Evolutionary conservation across 306 rosid species (phyloP), one percentile per base, ranked within the genome.

Genomic region (Fragaria ananassa): DNA sequence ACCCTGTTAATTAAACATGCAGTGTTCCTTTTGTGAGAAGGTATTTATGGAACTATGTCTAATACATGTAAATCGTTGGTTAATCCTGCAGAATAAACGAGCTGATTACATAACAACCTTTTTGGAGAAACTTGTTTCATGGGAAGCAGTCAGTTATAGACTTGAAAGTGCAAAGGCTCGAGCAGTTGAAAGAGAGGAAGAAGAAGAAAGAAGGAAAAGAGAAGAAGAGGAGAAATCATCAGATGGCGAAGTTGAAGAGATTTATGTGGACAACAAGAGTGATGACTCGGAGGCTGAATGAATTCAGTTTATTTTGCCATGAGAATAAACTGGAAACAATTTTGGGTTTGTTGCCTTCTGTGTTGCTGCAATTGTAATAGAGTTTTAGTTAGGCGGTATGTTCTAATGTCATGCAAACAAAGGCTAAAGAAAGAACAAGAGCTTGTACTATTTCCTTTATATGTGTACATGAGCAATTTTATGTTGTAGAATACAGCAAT

Each of bases 101-200:
- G 78, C 75, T 5, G 91, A 89, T 68, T 94, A 90, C 85, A 82
- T 94, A 76, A 82, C 96, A 7, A 67, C 84, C 80, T 92, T 90
- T 81, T 19, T 89, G 78, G 89, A 91, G 74, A 90, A 91, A 77
- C 97, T 94, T 21, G 91, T 94, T 49, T 90, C 96, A 51, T 94
- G 97, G 98, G 98, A 90, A 39, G 83, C 87, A 15, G 97, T 85
- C 68, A 87, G 89, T 81, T 79, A 76, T 37, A 83, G 94, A 82
- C 88, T 94, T 8, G 95, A 87, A 77, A 82, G 77, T 53, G 96
- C 98, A 6, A 90, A 92, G 86, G 97, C 84, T 62, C 78, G 44
- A 25, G 84, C 83, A 31, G 76, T 47, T 29, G 88, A 83, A 87
- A 83, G 83, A 77, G 90, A 87, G 89, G 78, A 34, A 31, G 82